Base-by-base conservation (phyloP, 1,284 basidiomycete genomes). In the Leccinum glutinopallens region DNA sequence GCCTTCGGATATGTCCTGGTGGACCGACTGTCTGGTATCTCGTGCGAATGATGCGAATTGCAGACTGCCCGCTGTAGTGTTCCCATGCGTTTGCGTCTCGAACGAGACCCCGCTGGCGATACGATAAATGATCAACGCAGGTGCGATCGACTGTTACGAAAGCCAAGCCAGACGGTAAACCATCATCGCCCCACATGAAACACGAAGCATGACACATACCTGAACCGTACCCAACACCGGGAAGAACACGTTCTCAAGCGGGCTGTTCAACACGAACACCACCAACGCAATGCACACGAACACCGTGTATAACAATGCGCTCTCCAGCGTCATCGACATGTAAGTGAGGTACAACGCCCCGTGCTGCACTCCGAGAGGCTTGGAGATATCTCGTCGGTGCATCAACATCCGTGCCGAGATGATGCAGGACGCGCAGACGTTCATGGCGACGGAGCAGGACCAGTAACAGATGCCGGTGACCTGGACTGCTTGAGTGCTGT, bases 301-400 rank as follows among this genome's bases (percentile, higher is more conserved):
- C n/a, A 29, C 51, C 0, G 70, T 66, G 32, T 73, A 74, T 35
- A 74, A 33, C 58, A 61, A 0, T 0, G 72, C 70, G 56, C 71
- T 74, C 63, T 73, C 72, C 51, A 73, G 69, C 12, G 69, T 71
- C 71, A 71, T 70, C 1, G 69, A 60, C 64, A 74, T 73, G 7
- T 64, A 74, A 2, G 61, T 35, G 39, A 72, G 53, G 37, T 73
- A 73, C 19, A 72, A 71, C 13, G 59, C 15, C 1, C 65, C 71
- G 10, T 68, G 69, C 0, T 53, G 60, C 0, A 57, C 49, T 2
- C 69, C 71, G 35, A 71, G 9, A 0, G 67, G 63, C 0, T 10
- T 56, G 1, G 59, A 41, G 41, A 71, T 43, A 0, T 69, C 46
- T 0, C 43, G 64, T n/a, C 64, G 63, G 15, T 73, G 62, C 32